Percentiles rank a stretch among this genome's conserved stretches.
phyloP scores from a whole-genome alignment of 2,329 filamentous ascomycete genomes.

The Didymella segeticola region DNA sequence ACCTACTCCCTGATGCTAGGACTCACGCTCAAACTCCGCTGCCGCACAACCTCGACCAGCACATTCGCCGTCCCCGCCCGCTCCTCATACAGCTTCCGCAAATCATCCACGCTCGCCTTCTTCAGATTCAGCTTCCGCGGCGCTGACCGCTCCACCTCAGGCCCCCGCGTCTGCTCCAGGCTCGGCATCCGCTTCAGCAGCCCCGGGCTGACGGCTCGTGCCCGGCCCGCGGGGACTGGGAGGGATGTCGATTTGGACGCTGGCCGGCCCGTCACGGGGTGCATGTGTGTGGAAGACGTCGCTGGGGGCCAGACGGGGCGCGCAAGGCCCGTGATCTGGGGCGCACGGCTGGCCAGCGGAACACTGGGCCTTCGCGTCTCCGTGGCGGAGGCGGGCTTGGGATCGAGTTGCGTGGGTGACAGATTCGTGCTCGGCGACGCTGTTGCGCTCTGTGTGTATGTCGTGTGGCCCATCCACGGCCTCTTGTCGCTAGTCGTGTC shows the following conservation, averaged over 20 bases:
- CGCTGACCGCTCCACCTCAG: conserved; percentile 30
- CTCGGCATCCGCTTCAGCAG: conserved; percentile 56
- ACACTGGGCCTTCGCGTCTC: conserved; percentile 42
- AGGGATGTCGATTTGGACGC: conserved; percentile 40
- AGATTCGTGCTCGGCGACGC: conserved; percentile 25
- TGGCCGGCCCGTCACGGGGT: conserved; percentile 35
- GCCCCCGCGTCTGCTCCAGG: conserved; percentile 44
- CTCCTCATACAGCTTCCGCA: conserved; percentile 58
- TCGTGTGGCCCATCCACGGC: conserved; percentile 3
- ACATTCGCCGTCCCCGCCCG: conserved; percentile 50
- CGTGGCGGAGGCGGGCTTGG: conserved; percentile 17
- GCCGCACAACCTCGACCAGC: conserved; percentile 29
- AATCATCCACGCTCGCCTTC: conserved; percentile 56
- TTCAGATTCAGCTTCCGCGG: conserved; percentile 50
- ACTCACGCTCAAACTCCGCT: conserved; percentile 12
- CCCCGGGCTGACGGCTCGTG: conserved; percentile 49
- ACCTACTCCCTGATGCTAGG: conserved; percentile 11
- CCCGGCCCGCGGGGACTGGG: conserved; percentile 36
- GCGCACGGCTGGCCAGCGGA: conserved; percentile 37
- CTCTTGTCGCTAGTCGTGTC: conserved; percentile 7
- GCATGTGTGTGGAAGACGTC: conserved; percentile 17
- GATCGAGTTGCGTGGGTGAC: conserved; percentile 24
- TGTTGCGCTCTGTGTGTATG: conserved; percentile 22
- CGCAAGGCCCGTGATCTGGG: conserved; percentile 47
- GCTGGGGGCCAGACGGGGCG: conserved; percentile 42